Evolutionary conservation across 768 basidiomycete genomes (phyloP), one percentile per base, ranked within the genome.

Genomic region (Amanita molliuscula): DNA sequence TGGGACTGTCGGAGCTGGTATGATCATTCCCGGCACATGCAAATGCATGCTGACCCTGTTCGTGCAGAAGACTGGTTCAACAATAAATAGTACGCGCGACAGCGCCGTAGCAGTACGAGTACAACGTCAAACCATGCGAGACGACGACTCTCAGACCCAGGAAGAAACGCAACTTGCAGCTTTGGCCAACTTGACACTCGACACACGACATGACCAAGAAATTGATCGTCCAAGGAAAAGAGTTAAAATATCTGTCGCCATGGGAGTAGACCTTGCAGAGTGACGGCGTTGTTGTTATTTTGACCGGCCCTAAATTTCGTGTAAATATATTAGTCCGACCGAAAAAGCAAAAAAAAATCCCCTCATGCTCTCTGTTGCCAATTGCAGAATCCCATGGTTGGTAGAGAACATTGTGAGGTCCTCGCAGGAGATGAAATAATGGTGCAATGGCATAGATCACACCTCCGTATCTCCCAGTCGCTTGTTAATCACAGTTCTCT

Each of bases 361-460:
- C 75, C 74, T 73, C 70, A 65, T 64, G 63, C 58, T 68, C 44
- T 45, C 16, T 63, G 67, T 62, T 18, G 40, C 47, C 54, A 53
- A 66, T 62, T 68, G 67, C 71, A 67, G 61, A 57, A 63, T 57
- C 55, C 56, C 53, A 67, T 65, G 65, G 68, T 66, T 74, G 70
- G 67, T 63, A 72, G 64, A 55, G 55, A 42, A 56, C 52, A 58
- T 64, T 61, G 61, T 64, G 74, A 69, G 84, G 83, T 58, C 74
- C 82, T 86, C 84, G 84, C 85, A 86, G 85, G 82, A 88, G 83
- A 88, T 84, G 80, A 81, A 88, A 60, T 83, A 82, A 80, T 79
- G 82, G 85, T 76, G 85, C 85, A 84, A 62, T 36, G 81, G 84
- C 84, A 86, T 87, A 84, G 76, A 74, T 70, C 81, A 78, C 76